phyloP scores from a whole-genome alignment of 2,329 filamentous ascomycete genomes.

The Aaosphaeria arxii region DNA sequence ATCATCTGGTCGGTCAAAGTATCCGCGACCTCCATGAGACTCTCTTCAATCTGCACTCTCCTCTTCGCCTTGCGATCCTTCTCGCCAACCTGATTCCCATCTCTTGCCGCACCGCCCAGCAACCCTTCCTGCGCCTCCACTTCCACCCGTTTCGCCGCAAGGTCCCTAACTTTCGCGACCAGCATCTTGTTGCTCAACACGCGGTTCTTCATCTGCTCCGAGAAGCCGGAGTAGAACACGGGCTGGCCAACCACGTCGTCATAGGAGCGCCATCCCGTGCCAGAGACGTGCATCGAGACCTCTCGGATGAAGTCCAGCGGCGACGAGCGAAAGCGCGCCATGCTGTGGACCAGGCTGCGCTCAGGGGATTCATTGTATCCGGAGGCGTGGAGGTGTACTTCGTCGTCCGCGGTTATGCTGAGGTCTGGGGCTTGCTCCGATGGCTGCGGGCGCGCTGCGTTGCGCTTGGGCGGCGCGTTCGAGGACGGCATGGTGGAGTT shows the following conservation, averaged over 20 bases:
- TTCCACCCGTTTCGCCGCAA: conserved; percentile 71
- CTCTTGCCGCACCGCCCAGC: conserved; percentile 43
- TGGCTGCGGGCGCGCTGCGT: conserved; percentile 8
- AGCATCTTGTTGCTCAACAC: conserved; percentile 76
- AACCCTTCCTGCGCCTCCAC: conserved; percentile 76
- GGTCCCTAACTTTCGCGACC: conserved; percentile 67
- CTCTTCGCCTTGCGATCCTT: conserved; percentile 58
- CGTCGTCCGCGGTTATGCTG: conserved; percentile 44
- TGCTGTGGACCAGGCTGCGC: conserved; percentile 72
- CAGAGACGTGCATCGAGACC: conserved; percentile 88
- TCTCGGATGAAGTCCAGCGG: conserved; percentile 83
- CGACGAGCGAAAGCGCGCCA: conserved; percentile 77
- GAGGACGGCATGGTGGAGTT: not conserved
- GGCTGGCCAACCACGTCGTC: conserved; percentile 87
- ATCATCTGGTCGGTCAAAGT: conserved; percentile 94
- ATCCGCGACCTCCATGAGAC: conserved; percentile 77
- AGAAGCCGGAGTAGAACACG: conserved; percentile 84
- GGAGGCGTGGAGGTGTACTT: conserved; percentile 44
- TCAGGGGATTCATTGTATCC: conserved; percentile 51
- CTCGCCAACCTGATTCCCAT: conserved; percentile 46
- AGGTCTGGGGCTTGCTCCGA: conserved; percentile 42
- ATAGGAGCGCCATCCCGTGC: conserved; percentile 93
- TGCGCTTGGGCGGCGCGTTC: conserved; percentile 3
- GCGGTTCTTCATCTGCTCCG: conserved; percentile 78
- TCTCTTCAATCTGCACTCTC: conserved; percentile 68